Percentiles rank a stretch among this genome's conserved stretches.
Conservation (phyloP, 2,329 filamentous ascomycete genomes). For the Fusarium domesticum region DNA sequence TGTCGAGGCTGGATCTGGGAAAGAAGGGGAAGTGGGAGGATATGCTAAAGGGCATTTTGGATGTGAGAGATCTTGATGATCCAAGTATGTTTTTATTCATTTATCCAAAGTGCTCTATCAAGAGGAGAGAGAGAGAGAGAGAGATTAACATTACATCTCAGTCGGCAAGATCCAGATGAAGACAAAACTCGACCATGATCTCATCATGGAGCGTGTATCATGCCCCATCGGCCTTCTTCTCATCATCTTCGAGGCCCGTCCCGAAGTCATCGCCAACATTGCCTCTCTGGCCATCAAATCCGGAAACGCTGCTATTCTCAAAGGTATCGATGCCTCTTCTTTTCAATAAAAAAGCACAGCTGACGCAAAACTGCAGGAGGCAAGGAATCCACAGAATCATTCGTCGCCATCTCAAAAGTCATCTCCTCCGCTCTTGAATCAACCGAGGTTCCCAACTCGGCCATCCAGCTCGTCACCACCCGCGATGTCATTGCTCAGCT, state of each 20-base stretch:
- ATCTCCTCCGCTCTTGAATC: slow-evolving; percentile 73
- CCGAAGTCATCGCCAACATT: slow-evolving; percentile 98
- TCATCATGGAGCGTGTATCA: slow-evolving; percentile 81
- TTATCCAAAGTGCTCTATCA: no score
- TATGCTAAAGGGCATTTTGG: slow-evolving; percentile 92
- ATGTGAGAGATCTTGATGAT: slow-evolving; percentile 80
- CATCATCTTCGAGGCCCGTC: slow-evolving; percentile 96
- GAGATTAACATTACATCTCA: slow-evolving; percentile 31
- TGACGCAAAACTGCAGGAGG: slow-evolving; percentile 57
- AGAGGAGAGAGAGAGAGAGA: no score
- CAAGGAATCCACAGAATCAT: slow-evolving; percentile 94
- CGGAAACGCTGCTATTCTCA: slow-evolving; percentile 93
- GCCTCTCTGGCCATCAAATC: slow-evolving; percentile 94
- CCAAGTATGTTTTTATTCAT: slow-evolving; percentile 70
- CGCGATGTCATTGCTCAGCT: slow-evolving; percentile 86
- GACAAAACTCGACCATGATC: slow-evolving; percentile 80
- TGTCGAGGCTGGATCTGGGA: slow-evolving; percentile 83
- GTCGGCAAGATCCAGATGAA: slow-evolving; percentile 82
- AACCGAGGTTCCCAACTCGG: slow-evolving; percentile 76
- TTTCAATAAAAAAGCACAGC: no score
- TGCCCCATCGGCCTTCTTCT: slow-evolving; percentile 96
- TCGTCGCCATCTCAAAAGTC: slow-evolving; percentile 80
- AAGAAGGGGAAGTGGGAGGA: slow-evolving; percentile 93
- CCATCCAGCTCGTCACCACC: slow-evolving; percentile 91
- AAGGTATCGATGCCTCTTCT: slow-evolving; percentile 61